phyloP scores from a whole-genome alignment of 164 flowering plant genomes.

The Brasenia schreberi region DNA sequence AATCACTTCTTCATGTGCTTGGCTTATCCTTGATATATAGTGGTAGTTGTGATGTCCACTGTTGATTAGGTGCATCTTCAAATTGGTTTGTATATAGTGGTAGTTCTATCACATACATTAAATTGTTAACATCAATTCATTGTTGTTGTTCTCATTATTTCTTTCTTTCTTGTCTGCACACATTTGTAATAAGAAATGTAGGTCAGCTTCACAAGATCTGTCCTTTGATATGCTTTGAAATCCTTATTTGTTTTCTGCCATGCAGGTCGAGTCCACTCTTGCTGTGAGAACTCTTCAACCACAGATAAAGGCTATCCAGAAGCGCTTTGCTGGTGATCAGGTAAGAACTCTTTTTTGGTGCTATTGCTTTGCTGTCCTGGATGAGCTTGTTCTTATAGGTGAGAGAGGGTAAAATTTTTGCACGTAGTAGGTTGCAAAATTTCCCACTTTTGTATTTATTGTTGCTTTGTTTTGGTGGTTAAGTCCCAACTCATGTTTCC shows the following conservation, averaged over 20 bases:
- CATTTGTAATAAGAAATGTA: too few species aligned
- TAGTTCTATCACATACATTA: neutral
- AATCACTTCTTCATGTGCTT: too few species aligned
- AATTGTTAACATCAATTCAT: neutral
- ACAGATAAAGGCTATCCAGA: conserved; percentile 78
- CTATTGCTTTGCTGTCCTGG: neutral
- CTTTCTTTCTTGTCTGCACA: too few species aligned
- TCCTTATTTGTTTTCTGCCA: neutral
- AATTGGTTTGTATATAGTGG: too few species aligned
- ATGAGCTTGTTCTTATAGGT: neutral
- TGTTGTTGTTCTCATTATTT: neutral
- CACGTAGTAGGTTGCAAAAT: neutral
- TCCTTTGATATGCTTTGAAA: too few species aligned
- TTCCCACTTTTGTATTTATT: neutral
- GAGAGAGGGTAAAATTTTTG: neutral
- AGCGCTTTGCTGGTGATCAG: conserved; percentile 89
- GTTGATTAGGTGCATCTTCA: too few species aligned
- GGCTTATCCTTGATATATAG: too few species aligned
- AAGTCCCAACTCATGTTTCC: conserved; percentile 3
- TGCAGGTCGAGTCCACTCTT: conserved; percentile 88
- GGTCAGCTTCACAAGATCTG: neutral
- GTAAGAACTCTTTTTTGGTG: conserved; percentile 14
- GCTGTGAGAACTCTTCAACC: conserved; percentile 91
- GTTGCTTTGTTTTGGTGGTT: neutral
- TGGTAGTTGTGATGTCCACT: too few species aligned